Evolutionary conservation across 2,329 filamentous ascomycete species (phyloP).

Genomic region (Penicillium sp.): DNA sequence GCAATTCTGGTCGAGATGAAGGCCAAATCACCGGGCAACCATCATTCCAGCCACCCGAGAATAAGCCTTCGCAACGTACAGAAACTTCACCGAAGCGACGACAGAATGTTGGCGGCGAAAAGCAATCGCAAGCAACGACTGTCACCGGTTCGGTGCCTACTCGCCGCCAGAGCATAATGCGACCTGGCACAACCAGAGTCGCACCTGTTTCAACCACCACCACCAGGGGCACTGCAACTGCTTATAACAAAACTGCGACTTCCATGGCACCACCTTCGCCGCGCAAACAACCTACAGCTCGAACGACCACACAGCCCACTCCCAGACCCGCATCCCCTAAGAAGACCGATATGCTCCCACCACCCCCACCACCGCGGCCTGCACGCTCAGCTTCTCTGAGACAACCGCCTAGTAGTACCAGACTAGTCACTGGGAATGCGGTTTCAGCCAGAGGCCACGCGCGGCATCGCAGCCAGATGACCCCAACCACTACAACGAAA

Average conservation of each 20-base stretch:
- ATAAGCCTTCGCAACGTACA: constrained; percentile 21
- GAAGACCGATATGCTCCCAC: constrained; percentile 40
- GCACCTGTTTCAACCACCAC: constrained; percentile 3
- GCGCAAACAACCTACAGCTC: constrained; percentile 22
- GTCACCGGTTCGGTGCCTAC: constrained; percentile 2
- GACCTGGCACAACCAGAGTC: constrained; percentile 29
- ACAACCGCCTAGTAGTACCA: constrained; percentile 35
- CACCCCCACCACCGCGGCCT: constrained; percentile 37
- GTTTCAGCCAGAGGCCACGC: constrained; percentile 31
- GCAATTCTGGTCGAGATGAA: constrained; percentile 26
- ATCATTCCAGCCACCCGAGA: constrained; percentile 27
- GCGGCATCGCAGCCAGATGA: constrained; percentile 42
- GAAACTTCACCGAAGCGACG: constrained; percentile 21
- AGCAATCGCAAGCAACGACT: constrained; percentile 8
- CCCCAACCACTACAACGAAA: constrained; percentile 23
- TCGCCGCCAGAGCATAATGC: constrained; percentile 37
- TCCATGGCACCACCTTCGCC: constrained; percentile 28
- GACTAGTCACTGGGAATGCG: constrained; percentile 18
- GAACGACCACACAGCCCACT: constrained; percentile 15
- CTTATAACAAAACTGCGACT: constrained; percentile 23
- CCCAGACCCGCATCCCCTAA: constrained; percentile 28
- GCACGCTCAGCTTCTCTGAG: constrained; percentile 42
- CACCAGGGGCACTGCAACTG: constrained; percentile 19
- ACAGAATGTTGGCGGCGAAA: constrained; percentile 8
- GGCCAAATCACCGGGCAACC: constrained; percentile 13